These are phyloP conservation scores for Blastocystis sp. DNA, from an alignment of 352 stramenopile species.

Conservation along the genomic window DNA sequence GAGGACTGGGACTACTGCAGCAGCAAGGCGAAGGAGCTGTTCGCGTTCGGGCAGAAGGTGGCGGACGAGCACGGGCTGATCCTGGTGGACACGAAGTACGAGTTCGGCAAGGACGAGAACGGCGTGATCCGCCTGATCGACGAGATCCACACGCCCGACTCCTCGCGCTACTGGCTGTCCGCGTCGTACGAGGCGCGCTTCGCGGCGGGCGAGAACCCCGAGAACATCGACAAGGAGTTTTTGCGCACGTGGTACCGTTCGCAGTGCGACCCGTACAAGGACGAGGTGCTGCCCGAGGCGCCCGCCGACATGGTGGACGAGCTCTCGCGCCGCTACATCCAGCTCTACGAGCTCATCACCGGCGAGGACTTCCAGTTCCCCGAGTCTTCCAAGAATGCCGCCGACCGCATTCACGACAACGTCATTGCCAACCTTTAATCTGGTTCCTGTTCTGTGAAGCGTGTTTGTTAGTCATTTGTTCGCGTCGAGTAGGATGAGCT, in stretches of 20 bases:
- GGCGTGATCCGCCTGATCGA: constrained; percentile 93
- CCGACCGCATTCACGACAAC: constrained; percentile 58
- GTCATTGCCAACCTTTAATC: constrained; percentile 67
- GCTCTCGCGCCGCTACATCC: constrained; percentile 91
- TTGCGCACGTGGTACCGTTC: constrained; percentile 93
- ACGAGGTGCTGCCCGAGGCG: constrained; percentile 87
- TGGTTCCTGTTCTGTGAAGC: constrained; percentile 3
- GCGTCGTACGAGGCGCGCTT: constrained; percentile 74
- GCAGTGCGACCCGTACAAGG: constrained; percentile 96
- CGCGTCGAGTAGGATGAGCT: not conserved
- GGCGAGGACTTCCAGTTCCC: constrained; percentile 86
- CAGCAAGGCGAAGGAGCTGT: constrained; percentile 86
- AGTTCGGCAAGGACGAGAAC: constrained; percentile 82
- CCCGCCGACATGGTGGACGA: constrained; percentile 91
- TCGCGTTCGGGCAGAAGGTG: constrained; percentile 86
- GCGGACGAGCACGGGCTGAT: constrained; percentile 88
- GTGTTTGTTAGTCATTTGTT: no score
- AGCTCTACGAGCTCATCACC: constrained; percentile 98
- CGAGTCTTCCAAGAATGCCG: constrained; percentile 47
- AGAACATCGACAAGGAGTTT: constrained; percentile 99
- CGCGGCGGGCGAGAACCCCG: constrained; percentile 82
- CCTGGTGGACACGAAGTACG: constrained; percentile 97
- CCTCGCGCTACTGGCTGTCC: constrained; percentile 85
- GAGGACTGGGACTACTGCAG: constrained; percentile 91
- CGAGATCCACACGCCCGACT: constrained; percentile 98